Conservation (phyloP, 2,329 filamentous ascomycete genomes). For the Aspergillus neoniger region DNA sequence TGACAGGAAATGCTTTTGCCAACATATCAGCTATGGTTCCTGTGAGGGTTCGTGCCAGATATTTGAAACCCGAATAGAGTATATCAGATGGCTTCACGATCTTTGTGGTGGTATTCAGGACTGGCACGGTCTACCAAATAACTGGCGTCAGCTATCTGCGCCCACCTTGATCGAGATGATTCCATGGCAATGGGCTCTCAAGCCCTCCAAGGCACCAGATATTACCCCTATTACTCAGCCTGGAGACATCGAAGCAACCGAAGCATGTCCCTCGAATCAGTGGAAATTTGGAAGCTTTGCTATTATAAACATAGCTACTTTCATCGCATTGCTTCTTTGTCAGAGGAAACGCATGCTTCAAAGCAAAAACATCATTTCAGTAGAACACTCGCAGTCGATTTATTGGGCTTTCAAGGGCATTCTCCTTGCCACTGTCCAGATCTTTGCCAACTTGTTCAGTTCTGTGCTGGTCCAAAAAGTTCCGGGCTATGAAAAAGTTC, state of each 20-base stretch:
- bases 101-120: conserved; percentile 3
- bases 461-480: not conserved
- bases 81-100: conserved; percentile 7
- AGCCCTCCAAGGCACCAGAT: conserved; percentile 2
- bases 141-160: conserved; percentile 6
- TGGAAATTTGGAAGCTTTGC: conserved; percentile 8
- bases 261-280: conserved; percentile 3
- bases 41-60: conserved; percentile 6
- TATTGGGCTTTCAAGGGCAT: conserved; percentile 1
- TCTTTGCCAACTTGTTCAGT: not conserved
- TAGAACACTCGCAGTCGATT: not conserved
- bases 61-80: conserved; percentile 11
- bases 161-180: conserved; percentile 5
- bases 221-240: not conserved
- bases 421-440: not conserved
- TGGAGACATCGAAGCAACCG: not conserved
- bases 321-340: not conserved
- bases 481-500: conserved; percentile 1
- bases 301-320: conserved; percentile 1
- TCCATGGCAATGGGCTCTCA: conserved; percentile 9
- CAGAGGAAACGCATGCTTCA: not conserved
- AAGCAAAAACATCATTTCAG: not conserved
- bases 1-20: conserved; percentile 10
- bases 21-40: conserved; percentile 6
- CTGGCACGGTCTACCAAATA: conserved; percentile 9